A percentile compares a stretch with the other conserved stretches of the same genome.
Evolutionary conservation across 2,329 filamentous ascomycete genomes (phyloP).

Genomic region (Pseudogymnoascus verrucosus): DNA sequence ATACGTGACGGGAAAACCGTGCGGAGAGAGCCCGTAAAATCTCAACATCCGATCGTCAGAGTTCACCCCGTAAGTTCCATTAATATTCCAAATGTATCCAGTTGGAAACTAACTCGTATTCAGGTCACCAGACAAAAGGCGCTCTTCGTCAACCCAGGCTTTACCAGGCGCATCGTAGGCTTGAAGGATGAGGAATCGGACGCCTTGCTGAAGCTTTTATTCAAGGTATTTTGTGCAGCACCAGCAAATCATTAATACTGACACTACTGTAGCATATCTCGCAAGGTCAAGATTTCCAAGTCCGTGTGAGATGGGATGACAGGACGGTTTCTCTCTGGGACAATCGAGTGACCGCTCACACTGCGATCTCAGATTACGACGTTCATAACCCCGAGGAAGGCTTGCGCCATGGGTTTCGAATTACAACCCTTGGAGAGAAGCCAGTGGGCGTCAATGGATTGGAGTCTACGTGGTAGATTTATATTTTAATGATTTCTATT

Average conservation of each 20-base stretch:
- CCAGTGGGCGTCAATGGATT: constrained; percentile 33
- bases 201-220: constrained; percentile 65
- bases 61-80: constrained; percentile 57
- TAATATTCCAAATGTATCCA: constrained; percentile 25
- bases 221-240: constrained; percentile 28
- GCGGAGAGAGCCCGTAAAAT: constrained; percentile 63
- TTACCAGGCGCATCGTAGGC: constrained; percentile 71
- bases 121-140: constrained; percentile 67
- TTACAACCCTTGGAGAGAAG: constrained; percentile 33
- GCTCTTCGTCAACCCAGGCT: constrained; percentile 68
- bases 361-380: constrained; percentile 38
- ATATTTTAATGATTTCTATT: not conserved
- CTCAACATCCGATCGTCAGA: constrained; percentile 66
- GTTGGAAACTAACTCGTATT: not conserved
- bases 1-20: constrained; percentile 57
- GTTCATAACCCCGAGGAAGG: constrained; percentile 34
- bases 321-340: constrained; percentile 78
- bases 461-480: constrained; percentile 29
- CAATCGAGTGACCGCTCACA: constrained; percentile 45
- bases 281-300: constrained; percentile 62
- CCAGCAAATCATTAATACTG: constrained; percentile 32
- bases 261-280: constrained; percentile 63
- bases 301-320: constrained; percentile 65
- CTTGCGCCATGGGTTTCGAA: constrained; percentile 34
- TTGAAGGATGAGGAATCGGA: constrained; percentile 82